A percentile compares a stretch with the other conserved stretches of the same genome.
Conservation (phyloP, 768 basidiomycete species). For the Pisolithus sp. region DNA sequence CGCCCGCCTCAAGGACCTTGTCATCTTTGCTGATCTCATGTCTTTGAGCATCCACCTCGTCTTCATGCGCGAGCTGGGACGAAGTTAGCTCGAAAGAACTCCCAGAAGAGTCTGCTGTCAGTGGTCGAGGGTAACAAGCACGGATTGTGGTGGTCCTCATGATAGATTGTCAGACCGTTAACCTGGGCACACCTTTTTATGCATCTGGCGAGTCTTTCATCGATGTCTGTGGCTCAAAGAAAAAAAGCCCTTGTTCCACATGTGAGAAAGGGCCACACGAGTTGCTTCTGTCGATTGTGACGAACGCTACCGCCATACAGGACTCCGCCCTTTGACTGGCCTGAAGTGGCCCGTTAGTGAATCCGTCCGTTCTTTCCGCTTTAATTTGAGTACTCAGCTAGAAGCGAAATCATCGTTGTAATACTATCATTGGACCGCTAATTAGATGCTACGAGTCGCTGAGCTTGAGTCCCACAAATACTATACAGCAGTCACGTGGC, state of each 20-base stretch:
- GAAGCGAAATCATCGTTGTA: not conserved
- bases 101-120: slow-evolving; percentile 8
- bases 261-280: no score
- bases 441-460: no score
- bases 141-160: slow-evolving; percentile 1
- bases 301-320: not conserved
- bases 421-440: no score
- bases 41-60: slow-evolving; percentile 2
- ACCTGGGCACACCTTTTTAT: not conserved
- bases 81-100: slow-evolving; percentile 2
- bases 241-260: no score
- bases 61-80: slow-evolving; percentile 9
- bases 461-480: no score
- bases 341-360: no score
- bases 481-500: no score
- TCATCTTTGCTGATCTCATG: slow-evolving; percentile 5
- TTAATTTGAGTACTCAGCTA: not conserved
- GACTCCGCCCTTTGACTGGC: not conserved
- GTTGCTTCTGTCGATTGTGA: not conserved
- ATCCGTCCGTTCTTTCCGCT: no score
- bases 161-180: not conserved
- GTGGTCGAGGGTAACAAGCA: slow-evolving; percentile 5
- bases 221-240: not conserved
- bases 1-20: slow-evolving; percentile 1
- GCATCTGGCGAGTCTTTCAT: not conserved